Conservation (phyloP, 169 alveolate species). For the Plasmodium cynomolgi region DNA sequence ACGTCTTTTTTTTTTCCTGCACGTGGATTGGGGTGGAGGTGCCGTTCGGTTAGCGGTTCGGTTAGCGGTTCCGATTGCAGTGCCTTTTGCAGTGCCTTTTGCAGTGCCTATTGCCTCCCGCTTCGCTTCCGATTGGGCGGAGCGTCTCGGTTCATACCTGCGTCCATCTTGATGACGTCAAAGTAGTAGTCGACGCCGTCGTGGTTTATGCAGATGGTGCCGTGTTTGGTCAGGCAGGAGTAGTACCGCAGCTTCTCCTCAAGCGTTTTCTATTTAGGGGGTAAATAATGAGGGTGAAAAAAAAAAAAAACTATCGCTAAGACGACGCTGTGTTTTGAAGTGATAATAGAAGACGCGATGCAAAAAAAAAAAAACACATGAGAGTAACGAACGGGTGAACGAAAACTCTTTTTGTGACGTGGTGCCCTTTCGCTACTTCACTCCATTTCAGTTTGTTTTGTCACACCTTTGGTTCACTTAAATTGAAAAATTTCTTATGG, state of each 20-base stretch:
- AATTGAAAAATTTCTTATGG: constrained; percentile 45
- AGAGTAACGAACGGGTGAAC: neutral
- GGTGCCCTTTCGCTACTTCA: neutral
- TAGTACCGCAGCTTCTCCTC: constrained; percentile 56
- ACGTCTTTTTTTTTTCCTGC: constrained; percentile 50
- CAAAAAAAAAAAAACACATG: neutral
- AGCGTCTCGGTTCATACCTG: constrained; percentile 6
- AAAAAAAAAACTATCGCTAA: neutral
- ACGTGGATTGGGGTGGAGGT: neutral
- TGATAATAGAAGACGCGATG: neutral
- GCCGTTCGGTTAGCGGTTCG: neutral
- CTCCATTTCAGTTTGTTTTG: neutral
- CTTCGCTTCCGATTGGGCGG: neutral
- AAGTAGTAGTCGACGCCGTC: constrained; percentile 19
- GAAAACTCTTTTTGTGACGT: neutral
- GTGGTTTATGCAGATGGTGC: constrained; percentile 43
- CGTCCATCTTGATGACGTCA: constrained; percentile 49
- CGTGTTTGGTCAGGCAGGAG: constrained; percentile 31
- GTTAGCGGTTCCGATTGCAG: neutral
- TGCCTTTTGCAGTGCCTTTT: too few species aligned
- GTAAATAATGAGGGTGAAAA: neutral
- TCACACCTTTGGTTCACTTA: constrained; percentile 42
- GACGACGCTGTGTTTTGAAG: neutral
- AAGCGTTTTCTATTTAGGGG: constrained; percentile 32
- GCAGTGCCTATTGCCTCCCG: too few species aligned